Conservation (phyloP, 805 yeast species). For the Tetrapisispora namnaoensis region DNA sequence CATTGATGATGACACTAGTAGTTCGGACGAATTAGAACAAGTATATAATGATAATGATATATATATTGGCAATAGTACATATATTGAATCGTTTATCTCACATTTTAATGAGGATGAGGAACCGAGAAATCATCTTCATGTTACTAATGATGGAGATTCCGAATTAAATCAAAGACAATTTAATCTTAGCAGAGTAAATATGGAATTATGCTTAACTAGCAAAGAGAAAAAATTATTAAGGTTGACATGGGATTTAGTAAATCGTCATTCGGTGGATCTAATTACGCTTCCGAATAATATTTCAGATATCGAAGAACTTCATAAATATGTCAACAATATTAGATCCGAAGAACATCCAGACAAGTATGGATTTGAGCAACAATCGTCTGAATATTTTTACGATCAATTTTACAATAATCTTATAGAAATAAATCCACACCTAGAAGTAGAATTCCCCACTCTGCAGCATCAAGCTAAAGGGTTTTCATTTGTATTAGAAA, state of each 20-base stretch:
- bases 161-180: background rate
- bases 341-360: background rate
- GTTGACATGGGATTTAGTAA: background rate
- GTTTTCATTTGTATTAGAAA: constrained; percentile 67
- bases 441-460: constrained; percentile 62
- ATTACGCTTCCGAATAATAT: background rate
- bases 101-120: background rate
- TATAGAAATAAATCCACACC: constrained; percentile 46
- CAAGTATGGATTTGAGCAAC: background rate
- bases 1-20: constrained; percentile 1
- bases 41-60: background rate
- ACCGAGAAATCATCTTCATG: background rate
- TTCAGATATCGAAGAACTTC: background rate
- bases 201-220: background rate
- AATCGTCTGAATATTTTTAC: constrained; percentile 52
- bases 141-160: background rate
- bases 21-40: background rate
- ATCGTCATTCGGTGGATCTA: background rate
- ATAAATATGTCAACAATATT: background rate
- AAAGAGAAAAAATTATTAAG: background rate
- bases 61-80: no score
- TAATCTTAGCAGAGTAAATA: background rate
- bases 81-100: background rate
- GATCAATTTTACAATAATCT: constrained; percentile 67
- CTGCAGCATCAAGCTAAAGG: constrained; percentile 71